Evolutionary conservation across 164 flowering plant species (phyloP), one percentile per base, ranked within the genome.

Genomic region (Magnolia kwangsiensis): DNA sequence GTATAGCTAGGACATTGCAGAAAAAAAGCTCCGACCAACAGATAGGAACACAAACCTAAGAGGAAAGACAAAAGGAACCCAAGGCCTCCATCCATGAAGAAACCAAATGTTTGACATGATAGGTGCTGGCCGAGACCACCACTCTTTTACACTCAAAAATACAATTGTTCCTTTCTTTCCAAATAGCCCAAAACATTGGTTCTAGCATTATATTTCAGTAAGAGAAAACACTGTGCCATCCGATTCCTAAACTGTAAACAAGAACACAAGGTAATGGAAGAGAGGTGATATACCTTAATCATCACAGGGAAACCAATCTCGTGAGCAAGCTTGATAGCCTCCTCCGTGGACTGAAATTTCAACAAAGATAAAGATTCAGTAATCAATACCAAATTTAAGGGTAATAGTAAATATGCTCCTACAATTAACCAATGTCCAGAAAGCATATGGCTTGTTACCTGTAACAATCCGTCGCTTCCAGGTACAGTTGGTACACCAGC

Each of bases 401-500:
- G 18, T 16, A 55, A 55, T 55, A 11, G 18, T 55, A 11, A 55
- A 55, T 9, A 55, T 11, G 18, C 16, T 11, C 16, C 18, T 64
- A 73, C 8, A 20, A 66, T 63, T n/a, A 63, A 24, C 5, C 13
- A 16, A 72, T 72, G 50, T 55, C 50, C 45, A 72, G 6, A 55
- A 58, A 27, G 49, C 50, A 37, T 37, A 63, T 63, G 24, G 10
- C 50, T 1, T 16, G 51, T 68, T 83, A 94, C 99, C 98, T 91
- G 88, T 69, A 96, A 79, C 76, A 96, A 81, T 65, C 99, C 99
- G 50, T 91, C 97, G 85, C 99, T 96, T 80, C 99, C 99, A 16
- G 99, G 99, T 31, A 96, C 99, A 80, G 99, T 96, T 51, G 99
- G 99, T 80, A 96, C 99, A 78, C 98, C 97, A 72, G 99, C 98